These are phyloP conservation scores for Tuber indicum DNA, from an alignment of 495 filamentous ascomycete genomes.

Conservation along the genomic window DNA sequence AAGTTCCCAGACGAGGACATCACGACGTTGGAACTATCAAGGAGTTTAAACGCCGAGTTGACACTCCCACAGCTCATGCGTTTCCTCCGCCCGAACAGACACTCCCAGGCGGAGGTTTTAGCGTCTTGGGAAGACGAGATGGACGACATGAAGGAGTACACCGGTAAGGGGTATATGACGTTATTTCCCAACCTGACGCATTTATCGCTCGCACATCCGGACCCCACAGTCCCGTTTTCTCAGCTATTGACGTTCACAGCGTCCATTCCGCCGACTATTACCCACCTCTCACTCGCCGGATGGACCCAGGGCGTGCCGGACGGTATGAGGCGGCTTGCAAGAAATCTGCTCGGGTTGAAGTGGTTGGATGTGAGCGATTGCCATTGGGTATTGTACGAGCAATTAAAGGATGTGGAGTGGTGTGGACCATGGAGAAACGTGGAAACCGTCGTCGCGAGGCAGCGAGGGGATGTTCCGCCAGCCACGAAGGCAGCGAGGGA, in stretches of 20 bases:
- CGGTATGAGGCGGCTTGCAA: slow-evolving; percentile 21
- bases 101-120: not conserved
- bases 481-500: slow-evolving; percentile 8
- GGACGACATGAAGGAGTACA: not conserved
- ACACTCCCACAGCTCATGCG: slow-evolving; percentile 12
- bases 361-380: slow-evolving; percentile 33
- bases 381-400: slow-evolving; percentile 20
- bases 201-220: slow-evolving; percentile 28
- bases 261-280: slow-evolving; percentile 24
- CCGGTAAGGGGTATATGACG: not conserved
- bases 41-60: slow-evolving; percentile 12
- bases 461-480: slow-evolving; percentile 9
- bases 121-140: not conserved
- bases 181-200: slow-evolving; percentile 28
- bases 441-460: slow-evolving; percentile 26
- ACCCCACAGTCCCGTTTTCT: slow-evolving; percentile 4
- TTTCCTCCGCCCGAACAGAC: slow-evolving; percentile 11
- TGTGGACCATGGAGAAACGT: slow-evolving; percentile 33
- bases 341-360: slow-evolving; percentile 27
- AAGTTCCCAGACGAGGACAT: slow-evolving; percentile 22
- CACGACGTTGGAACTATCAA: slow-evolving; percentile 26
- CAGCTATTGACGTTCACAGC: slow-evolving; percentile 15
- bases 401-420: slow-evolving; percentile 25
- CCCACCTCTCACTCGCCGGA: slow-evolving; percentile 31
- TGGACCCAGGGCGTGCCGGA: slow-evolving; percentile 15